These are phyloP conservation scores for Conticribra weissflogii DNA, from an alignment of 108 stramenopile genomes.

Conservation along the genomic window DNA sequence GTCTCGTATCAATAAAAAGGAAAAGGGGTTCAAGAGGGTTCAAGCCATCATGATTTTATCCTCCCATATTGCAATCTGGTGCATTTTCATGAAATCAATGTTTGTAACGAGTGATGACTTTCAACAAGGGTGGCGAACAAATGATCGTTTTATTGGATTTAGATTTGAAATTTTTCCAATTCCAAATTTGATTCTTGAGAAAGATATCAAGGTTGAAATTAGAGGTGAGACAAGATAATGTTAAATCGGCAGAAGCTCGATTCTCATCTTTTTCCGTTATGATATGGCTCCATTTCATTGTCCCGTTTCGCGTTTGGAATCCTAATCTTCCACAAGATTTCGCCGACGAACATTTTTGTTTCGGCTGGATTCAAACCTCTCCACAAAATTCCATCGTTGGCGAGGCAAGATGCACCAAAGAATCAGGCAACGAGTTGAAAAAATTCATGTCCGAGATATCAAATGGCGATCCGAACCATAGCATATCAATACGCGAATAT, in stretches of 20 bases:
- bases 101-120: conserved; percentile 3
- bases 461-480: background rate
- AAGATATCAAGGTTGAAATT: conserved; percentile 9
- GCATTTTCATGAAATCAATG: too few relatives aligned
- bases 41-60: too few relatives aligned
- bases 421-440: conserved; percentile 4
- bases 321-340: conserved; percentile 3
- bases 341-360: conserved; percentile 20
- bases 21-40: too few relatives aligned
- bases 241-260: background rate
- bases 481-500: conserved; percentile 8
- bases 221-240: conserved; percentile 5
- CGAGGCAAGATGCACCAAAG: conserved; percentile 21
- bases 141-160: conserved; percentile 22
- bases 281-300: too few relatives aligned
- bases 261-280: background rate
- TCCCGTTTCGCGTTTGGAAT: too few relatives aligned
- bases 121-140: conserved; percentile 22
- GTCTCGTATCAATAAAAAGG: too few relatives aligned
- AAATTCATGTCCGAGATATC: conserved; percentile 1
- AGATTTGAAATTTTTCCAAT: conserved; percentile 12
- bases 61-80: too few relatives aligned
- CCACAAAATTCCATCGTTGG: conserved; percentile 15
- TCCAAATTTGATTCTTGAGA: background rate
- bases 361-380: conserved; percentile 28